Evolutionary conservation across 441 rosid species (phyloP), one percentile per base, ranked within the genome.

Genomic region (Francoa sonchifolia): DNA sequence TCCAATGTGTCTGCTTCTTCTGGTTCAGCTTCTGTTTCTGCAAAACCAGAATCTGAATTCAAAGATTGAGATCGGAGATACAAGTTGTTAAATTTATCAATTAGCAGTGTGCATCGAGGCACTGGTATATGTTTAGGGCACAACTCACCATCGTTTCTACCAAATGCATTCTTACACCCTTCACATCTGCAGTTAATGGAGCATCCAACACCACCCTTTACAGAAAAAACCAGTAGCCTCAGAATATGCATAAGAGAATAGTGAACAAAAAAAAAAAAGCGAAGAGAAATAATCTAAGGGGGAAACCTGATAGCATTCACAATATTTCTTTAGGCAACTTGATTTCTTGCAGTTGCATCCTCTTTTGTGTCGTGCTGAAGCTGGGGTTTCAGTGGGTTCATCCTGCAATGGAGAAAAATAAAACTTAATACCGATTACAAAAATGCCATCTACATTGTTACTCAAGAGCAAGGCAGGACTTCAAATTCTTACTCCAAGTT

Each of bases 261-360:
- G 6, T 47, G 41, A 30, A 31, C 14, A 48, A 17, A 31, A 47
- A 32, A 45, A 27, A n/a, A n/a, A n/a, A n/a, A n/a, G 41, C 23
- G 22, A 13, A 38, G 1, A 22, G 33, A 31, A 37, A 13, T 16
- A 43, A 12, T 28, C 13, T 18, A 22, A 14, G 45, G 29, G 47
- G 47, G 46, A 66, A 62, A 90, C 98, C 99, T 90, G 99, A 61
- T 64, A 90, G 85, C 99, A 90, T 76, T 90, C 99, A 3, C 99
- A 90, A 50, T 90, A 90, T 73, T 90, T 90, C 73, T 90, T 90
- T 33, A 86, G 64, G 58, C 99, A 92, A 61, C 67, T 79, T 23
- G 99, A 92, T 61, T 92, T 92, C 77, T 92, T 92, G 86, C 99
- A 92, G 75, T 92, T 92, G 80, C 99, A 92, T 35, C 99, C 99